Evolutionary conservation across 345 rosid genomes (phyloP), one percentile per base, ranked within the genome.

Genomic region (Salix viminalis): DNA sequence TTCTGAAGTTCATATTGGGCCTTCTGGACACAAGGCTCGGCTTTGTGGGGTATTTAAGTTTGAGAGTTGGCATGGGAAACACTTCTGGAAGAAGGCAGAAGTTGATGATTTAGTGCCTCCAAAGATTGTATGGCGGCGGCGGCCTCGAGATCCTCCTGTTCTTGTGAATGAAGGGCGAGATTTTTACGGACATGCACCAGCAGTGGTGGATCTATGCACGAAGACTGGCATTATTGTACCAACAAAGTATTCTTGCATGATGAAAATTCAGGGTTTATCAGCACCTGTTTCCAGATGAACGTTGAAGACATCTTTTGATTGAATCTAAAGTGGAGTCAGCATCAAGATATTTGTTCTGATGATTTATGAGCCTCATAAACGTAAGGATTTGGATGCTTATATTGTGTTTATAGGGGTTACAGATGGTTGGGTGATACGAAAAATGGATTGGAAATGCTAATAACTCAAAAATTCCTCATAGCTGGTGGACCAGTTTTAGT

Each of bases 181-280:
- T 34, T 93, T 82, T 82, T 96, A 91, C 67, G 99, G 99, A 58
- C 99, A 88, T 73, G 92, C 96, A 41, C 99, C 97, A 3, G 93
- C 94, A 1, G 85, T 91, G 8, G 90, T 93, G 75, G 93, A 90
- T 80, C 82, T 96, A 50, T 96, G 98, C 77, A 83, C 84, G 56
- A 83, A 87, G 80, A 94, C 97, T 18, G 97, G 99, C 79, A 91
- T 86, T 21, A 26, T 85, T 76, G 69, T 82, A 78, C 92, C 92
- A 36, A 65, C 62, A 16, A 88, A 86, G 79, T 93, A 93, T 81
- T 74, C 23, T 24, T 80, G 90, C 64, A 80, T 87, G 90, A 91
- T 96, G 94, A 96, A 96, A 86, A 74, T 75, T 21, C 83, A 85
- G 56, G 97, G 99, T 78, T 83, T 85, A 70, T 66, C 97, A 34